Evolutionary conservation across 352 stramenopile genomes (phyloP).

Genomic region (Phytophthora niederhauseri): DNA sequence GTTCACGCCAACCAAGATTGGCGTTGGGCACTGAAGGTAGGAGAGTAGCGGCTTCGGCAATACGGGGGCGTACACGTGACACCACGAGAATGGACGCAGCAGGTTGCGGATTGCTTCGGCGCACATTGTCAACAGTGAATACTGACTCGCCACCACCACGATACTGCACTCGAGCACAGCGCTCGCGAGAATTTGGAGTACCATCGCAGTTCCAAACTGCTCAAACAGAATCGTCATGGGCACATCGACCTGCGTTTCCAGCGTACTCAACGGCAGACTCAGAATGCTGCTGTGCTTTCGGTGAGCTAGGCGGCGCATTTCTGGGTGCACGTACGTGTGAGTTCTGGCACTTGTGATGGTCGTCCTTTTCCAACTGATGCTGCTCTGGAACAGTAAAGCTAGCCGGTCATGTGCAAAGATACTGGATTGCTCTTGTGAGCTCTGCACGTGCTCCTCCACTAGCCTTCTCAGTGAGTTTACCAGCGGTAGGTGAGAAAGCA

Average conservation of each 20-base stretch:
- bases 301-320: conserved; percentile 40
- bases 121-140: conserved; percentile 81
- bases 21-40: conserved; percentile 91
- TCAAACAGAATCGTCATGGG: conserved; percentile 72
- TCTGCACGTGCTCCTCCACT: conserved; percentile 61
- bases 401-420: conserved; percentile 59
- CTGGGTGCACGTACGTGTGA: conserved; percentile 39
- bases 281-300: conserved; percentile 51
- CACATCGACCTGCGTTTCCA: conserved; percentile 69
- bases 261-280: conserved; percentile 40
- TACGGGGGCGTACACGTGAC: conserved; percentile 89
- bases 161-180: conserved; percentile 89
- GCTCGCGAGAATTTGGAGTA: conserved; percentile 79
- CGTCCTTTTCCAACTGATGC: conserved; percentile 41
- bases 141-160: conserved; percentile 84
- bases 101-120: conserved; percentile 87
- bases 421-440: conserved; percentile 37
- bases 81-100: conserved; percentile 90
- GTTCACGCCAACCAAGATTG: conserved; percentile 89
- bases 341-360: conserved; percentile 38
- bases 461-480: conserved; percentile 62
- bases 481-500: conserved; percentile 68
- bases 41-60: conserved; percentile 85
- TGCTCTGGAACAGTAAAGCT: conserved; percentile 49
- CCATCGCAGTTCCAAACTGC: conserved; percentile 67